Evolutionary conservation across 2,329 filamentous ascomycete species (phyloP).

Genomic region (Huntiella omanensis): DNA sequence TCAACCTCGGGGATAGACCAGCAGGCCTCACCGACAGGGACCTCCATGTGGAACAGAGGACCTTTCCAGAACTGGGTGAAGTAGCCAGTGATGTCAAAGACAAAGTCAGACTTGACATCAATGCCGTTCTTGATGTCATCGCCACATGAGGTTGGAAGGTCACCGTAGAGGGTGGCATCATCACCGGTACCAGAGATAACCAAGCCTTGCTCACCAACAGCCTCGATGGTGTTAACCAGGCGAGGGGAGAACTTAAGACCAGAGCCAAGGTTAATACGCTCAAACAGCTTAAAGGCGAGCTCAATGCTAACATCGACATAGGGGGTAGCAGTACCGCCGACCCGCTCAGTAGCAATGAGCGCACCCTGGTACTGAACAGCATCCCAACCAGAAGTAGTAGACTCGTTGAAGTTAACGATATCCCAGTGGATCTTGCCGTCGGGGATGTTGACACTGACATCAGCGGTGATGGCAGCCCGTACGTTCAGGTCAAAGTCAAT

Average conservation of each 20-base stretch:
- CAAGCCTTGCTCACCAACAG: slow-evolving; percentile 3
- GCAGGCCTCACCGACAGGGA: background rate
- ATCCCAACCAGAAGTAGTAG: slow-evolving; percentile 19
- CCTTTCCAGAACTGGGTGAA: background rate
- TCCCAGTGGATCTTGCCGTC: slow-evolving; percentile 23
- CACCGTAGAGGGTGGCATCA: background rate
- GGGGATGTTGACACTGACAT: slow-evolving; percentile 17
- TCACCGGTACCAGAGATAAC: background rate
- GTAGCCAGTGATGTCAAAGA: background rate
- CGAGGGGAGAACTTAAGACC: slow-evolving; percentile 2
- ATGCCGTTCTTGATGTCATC: slow-evolving; percentile 1
- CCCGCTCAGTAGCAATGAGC: slow-evolving; percentile 18
- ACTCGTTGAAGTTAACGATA: slow-evolving; percentile 17
- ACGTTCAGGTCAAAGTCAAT: slow-evolving; percentile 19
- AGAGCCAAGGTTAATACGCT: background rate
- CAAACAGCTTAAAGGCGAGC: slow-evolving; percentile 21
- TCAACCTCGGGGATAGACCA: background rate
- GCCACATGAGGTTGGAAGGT: slow-evolving; percentile 1
- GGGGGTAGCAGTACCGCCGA: slow-evolving; percentile 18
- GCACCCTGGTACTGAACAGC: slow-evolving; percentile 19
- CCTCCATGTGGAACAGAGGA: background rate
- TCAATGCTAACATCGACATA: slow-evolving; percentile 13
- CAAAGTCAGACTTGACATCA: background rate
- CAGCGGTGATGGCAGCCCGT: slow-evolving; percentile 17
- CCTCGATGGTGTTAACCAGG: background rate